Conservation (phyloP, 2,329 filamentous ascomycete genomes). For the Aspergillus sp. region DNA sequence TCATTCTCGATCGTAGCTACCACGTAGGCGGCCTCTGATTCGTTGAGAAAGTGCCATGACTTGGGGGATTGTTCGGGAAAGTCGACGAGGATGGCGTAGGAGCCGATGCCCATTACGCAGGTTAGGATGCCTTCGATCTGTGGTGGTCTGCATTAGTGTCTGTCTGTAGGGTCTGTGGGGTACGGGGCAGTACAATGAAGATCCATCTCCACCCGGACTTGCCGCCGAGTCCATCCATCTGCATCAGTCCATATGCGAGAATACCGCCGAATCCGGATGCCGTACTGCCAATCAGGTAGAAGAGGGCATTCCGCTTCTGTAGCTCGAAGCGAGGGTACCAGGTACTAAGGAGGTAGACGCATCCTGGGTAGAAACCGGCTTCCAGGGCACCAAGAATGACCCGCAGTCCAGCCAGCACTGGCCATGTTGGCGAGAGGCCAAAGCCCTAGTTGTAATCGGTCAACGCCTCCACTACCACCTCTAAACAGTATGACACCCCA, state of each 20-base stretch:
- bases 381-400: not conserved
- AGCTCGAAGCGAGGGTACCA: not conserved
- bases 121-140: not conserved
- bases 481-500: not conserved
- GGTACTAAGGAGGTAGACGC: not conserved
- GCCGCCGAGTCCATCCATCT: not conserved
- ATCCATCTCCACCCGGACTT: not conserved
- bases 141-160: not conserved
- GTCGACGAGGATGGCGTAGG: not conserved
- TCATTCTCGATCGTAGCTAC: conserved; percentile 56
- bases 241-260: not conserved
- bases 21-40: conserved; percentile 50
- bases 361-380: not conserved
- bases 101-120: not conserved
- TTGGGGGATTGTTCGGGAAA: conserved; percentile 10
- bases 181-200: not conserved
- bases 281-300: not conserved
- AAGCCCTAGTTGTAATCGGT: not conserved
- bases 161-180: not conserved
- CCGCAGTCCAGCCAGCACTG: not conserved
- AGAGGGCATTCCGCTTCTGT: not conserved
- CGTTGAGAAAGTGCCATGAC: conserved; percentile 30
- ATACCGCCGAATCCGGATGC: not conserved
- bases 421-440: not conserved
- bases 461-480: too few species aligned